Percentiles rank a stretch among this genome's conserved stretches.
Evolutionary conservation across 2,329 filamentous ascomycete species (phyloP).

Genomic region (Nothophaeocryptopus gaeumannii): DNA sequence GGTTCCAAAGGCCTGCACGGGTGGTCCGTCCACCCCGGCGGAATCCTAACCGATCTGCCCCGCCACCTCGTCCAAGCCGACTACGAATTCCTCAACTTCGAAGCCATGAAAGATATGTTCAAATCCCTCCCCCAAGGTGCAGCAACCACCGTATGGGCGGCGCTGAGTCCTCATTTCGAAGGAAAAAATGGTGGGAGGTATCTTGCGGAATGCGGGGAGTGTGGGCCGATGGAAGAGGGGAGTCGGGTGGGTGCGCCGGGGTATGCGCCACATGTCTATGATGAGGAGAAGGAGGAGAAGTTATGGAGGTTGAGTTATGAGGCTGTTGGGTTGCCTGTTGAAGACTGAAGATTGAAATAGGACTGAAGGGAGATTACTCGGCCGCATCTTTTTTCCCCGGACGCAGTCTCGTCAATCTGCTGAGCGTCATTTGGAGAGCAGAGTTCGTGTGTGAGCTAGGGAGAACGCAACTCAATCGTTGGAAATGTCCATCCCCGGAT

Average conservation of each 20-base stretch:
- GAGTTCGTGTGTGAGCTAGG: too few species aligned
- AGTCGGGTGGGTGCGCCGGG: constrained; percentile 25
- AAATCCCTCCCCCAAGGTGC: constrained; percentile 47
- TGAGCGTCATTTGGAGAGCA: too few species aligned
- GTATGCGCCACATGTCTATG: constrained; percentile 39
- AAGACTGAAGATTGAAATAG: not conserved
- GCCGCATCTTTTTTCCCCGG: too few species aligned
- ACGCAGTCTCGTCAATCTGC: too few species aligned
- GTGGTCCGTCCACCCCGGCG: constrained; percentile 47
- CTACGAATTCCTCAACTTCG: constrained; percentile 14
- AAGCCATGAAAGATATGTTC: constrained; percentile 18
- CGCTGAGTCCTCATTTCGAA: constrained; percentile 43
- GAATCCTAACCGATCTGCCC: constrained; percentile 34
- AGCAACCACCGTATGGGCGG: constrained; percentile 49
- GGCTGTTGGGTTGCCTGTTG: constrained; percentile 27
- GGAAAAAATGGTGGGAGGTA: constrained; percentile 48
- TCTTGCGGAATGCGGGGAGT: constrained; percentile 42
- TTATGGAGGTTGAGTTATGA: constrained; percentile 44
- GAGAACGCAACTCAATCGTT: too few species aligned
- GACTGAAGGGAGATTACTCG: too few species aligned
- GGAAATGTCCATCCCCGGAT: too few species aligned
- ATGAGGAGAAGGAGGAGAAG: constrained; percentile 40
- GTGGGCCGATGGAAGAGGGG: constrained; percentile 29
- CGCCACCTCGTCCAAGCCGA: constrained; percentile 18
- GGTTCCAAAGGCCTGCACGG: constrained; percentile 46